Evolutionary conservation across 1,284 basidiomycete species (phyloP), one percentile per base, ranked within the genome.

Genomic region (Tylopilus sp.): DNA sequence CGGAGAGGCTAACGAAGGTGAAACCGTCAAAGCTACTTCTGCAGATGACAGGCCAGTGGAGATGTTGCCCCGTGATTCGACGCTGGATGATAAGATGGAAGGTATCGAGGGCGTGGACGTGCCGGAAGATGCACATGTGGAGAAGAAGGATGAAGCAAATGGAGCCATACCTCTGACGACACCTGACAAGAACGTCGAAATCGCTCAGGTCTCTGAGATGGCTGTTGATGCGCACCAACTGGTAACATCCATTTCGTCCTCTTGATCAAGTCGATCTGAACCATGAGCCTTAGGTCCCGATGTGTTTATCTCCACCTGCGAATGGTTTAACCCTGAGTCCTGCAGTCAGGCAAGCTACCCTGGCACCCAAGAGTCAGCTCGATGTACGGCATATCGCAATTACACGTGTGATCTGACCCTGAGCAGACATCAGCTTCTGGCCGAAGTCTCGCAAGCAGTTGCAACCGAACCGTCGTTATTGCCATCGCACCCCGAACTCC

Each of bases 391-490:
- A 41, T 41, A 43, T 50, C 42, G 21, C 46, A 35, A 46, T 57
- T 48, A 33, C 28, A n/a, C 42, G 31, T 53, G 31, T 41, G 37
- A 59, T 52, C 41, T 65, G 31, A 51, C 35, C 33, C 47, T 64
- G 45, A 66, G 34, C 30, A 41, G 36, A 48, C 31, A 37, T 18
- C 43, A 63, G 61, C 63, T 65, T 51, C 41, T 64, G 48, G 60
- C 64, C 21, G 61, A 61, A 40, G 62, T 64, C 28, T 63, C 64
- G 10, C 62, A 63, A 57, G 60, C 60, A n/a, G 60, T 65, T 13
- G 64, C 64, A 21, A 65, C 60, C 4, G 56, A 66, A 41, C 62
- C 62, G 8, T 62, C 60, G 16, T 33, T 61, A 2, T 33, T 61
- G 18, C 60, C 63, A 4, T 64, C 54, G 1, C 63, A 64, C 33